Evolutionary conservation across 176 grass and related monocot species (phyloP).

Genomic region (Poa pratensis): DNA sequence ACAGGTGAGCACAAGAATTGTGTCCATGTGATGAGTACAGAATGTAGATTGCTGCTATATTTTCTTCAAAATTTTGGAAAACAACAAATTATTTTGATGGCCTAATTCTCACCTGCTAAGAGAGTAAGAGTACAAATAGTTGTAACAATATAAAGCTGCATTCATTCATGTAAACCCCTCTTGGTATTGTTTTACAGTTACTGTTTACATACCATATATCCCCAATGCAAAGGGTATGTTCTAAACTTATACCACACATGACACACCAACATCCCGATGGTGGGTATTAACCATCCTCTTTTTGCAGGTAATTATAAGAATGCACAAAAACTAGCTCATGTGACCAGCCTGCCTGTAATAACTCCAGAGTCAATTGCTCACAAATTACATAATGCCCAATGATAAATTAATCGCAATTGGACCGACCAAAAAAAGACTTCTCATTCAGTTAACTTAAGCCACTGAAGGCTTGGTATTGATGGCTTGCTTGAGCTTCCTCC

Average conservation of each 20-base stretch:
- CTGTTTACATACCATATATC: neutral
- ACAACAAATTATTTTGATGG: neutral
- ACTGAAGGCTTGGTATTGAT: slow-evolving; percentile 40
- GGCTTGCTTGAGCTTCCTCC: slow-evolving; percentile 73
- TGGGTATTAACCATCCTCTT: neutral
- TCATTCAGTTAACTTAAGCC: slow-evolving; percentile 19
- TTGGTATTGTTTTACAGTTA: slow-evolving; percentile 20
- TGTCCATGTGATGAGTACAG: neutral
- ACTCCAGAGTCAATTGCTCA: slow-evolving; percentile 29
- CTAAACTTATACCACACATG: neutral
- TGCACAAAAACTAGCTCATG: slow-evolving; percentile 3
- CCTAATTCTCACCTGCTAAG: neutral
- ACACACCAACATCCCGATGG: slow-evolving; percentile 22
- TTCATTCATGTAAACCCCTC: neutral
- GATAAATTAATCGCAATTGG: neutral
- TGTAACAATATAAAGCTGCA: neutral
- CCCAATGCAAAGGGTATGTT: slow-evolving; percentile 27
- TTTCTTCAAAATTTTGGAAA: neutral
- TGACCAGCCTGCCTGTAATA: slow-evolving; percentile 2
- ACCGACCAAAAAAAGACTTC: slow-evolving; percentile 19
- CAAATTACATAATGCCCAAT: slow-evolving; percentile 3
- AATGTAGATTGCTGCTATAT: neutral
- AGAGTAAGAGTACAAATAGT: neutral
- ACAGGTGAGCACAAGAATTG: neutral
- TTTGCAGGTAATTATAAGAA: neutral